Evolutionary conservation across 129 eudicot genomes (phyloP), one percentile per base, ranked within the genome.

Genomic region (Daucus carota): DNA sequence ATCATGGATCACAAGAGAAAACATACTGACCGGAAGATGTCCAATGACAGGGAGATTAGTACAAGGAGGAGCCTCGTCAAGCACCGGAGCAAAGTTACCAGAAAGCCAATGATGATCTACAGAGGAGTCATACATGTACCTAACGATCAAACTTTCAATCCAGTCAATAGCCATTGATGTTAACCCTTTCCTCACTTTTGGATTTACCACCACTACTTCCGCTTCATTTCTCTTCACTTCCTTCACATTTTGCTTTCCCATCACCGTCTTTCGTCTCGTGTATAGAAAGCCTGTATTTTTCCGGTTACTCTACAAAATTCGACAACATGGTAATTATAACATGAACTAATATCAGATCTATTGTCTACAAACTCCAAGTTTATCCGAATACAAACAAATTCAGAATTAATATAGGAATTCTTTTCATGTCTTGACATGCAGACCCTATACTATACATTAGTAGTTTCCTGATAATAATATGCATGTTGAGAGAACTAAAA

Each of bases 51-150:
- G 84, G 41, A 94, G 95, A 74, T 91, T 83, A 40, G 70, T 82
- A 75, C 81, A 76, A 8, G 98, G 98, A 59, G 98, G 93, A 77
- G 97, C 89, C 76, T 94, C 98, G 28, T 91, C 92, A 28, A 7
- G 6, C 7, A 93, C 92, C 10, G 98, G 97, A 68, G 93, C 98
- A 54, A 89, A 94, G 57, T 94, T 94, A 34, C 97, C 98, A 24
- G 85, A 75, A 8, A 94, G 92, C 84, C 84, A 94, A 43, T 86
- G 90, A 68, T 86, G 96, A 76, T 90, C 88, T 70, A 76, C 24
- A 77, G 72, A 67, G 34, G 72, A 18, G 5, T 91, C 90, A 47
- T 91, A 83, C 92, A 91, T 86, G 0, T 86, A 41, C 83, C 87
- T 94, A 57, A 94, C 90, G 0, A 89, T 62, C 43, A 84, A 40